Base-by-base conservation (phyloP, 331 rosid genomes). In the Pyracantha coccinea region DNA sequence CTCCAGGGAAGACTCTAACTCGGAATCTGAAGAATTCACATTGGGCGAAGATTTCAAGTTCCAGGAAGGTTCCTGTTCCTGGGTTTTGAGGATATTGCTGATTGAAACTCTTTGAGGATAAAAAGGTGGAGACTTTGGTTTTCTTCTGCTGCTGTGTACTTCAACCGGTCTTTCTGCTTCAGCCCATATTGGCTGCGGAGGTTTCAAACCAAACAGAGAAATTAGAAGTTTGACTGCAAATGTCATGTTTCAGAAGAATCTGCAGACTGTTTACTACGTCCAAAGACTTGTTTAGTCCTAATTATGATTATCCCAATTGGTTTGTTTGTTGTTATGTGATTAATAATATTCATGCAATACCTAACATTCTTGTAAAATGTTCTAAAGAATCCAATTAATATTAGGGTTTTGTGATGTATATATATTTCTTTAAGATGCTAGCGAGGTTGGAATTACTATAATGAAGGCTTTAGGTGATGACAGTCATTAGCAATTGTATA, bases 101-200 rank as follows among this genome's bases (percentile, higher is more conserved):
- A 83, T 76, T 55, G 85, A 85, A 38, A 89, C 88, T 80, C 91
- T 82, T 70, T 70, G 90, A 65, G 98, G 92, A 82, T 79, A 78
- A 79, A 62, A 74, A 8, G 79, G 71, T 59, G 78, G 65, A 3
- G 70, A 75, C 41, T 77, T 82, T 68, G 86, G 66, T 62, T 69
- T 80, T 70, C 78, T 60, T 76, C 72, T 75, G 82, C 69, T 44
- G 74, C 85, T 81, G 76, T 77, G 58, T 28, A 76, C 68, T 75
- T 88, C 13, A 76, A 72, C 31, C n/a, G 93, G 87, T 25, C 44
- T 75, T 54, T 86, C 91, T 77, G 77, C 84, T 84, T 90, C 87
- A 20, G 88, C 80, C 97, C 98, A 94, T 20, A 87, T 86, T 76
- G 98, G 96, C 98, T 91, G 90, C 89, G 67, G 38, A 38, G 71